These are phyloP conservation scores for Colletotrichum lentis DNA, from an alignment of 2,329 filamentous ascomycete genomes.

Conservation along the genomic window DNA sequence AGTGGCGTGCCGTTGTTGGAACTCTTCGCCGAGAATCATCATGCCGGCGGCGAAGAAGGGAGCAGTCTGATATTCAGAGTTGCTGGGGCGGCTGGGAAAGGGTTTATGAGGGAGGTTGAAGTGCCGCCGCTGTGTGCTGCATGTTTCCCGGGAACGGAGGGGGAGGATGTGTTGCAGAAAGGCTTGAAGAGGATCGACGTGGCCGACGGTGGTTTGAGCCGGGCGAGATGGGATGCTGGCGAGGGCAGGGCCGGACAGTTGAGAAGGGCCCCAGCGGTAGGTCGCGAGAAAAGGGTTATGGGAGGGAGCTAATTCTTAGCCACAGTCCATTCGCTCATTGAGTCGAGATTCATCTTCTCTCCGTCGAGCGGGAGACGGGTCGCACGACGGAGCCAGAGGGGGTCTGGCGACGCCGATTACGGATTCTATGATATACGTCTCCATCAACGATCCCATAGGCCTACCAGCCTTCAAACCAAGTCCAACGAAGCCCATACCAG, in stretches of 20 bases:
- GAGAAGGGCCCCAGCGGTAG: conserved; percentile 30
- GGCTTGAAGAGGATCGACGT: conserved; percentile 55
- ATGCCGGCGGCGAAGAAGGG: conserved; percentile 34
- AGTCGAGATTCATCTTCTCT: conserved; percentile 23
- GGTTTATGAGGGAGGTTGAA: conserved; percentile 52
- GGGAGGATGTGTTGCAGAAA: conserved; percentile 50
- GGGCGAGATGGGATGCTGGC: conserved; percentile 53
- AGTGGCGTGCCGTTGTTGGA: conserved; percentile 48
- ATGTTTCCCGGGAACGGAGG: conserved; percentile 55
- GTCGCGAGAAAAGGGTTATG: not conserved
- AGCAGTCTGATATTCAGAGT: conserved; percentile 1
- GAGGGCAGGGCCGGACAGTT: conserved; percentile 36
- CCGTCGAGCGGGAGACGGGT: conserved; percentile 5
- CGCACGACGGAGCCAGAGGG: conserved; percentile 11
- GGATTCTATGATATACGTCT: conserved; percentile 57
- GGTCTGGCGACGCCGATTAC: conserved; percentile 16
- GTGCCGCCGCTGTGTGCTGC: conserved; percentile 59
- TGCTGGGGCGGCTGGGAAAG: conserved; percentile 27
- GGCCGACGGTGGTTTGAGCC: conserved; percentile 57
- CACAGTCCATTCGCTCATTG: conserved; percentile 16
- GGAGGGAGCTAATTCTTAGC: not conserved
- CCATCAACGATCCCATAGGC: conserved; percentile 59
- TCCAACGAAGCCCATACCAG: conserved; percentile 61
- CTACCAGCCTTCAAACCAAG: conserved; percentile 57
- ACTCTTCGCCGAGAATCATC: conserved; percentile 44